Evolutionary conservation across 345 rosid genomes (phyloP).

Genomic region (Balakata baccata): DNA sequence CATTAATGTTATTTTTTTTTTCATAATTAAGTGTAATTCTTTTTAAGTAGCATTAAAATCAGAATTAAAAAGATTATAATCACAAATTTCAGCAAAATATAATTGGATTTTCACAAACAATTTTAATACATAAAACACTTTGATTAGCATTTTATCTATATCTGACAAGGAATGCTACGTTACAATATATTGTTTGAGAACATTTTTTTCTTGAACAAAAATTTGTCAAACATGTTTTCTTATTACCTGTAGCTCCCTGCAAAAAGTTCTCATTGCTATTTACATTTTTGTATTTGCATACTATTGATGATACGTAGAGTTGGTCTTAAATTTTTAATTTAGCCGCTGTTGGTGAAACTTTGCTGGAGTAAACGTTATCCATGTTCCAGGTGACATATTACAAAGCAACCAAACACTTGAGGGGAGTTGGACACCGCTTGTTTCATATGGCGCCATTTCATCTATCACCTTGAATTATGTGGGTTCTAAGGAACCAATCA

Average conservation of each 20-base stretch:
- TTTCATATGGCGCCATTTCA: constrained; percentile 55
- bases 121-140: too few species aligned
- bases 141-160: neutral
- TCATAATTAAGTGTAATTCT: too few species aligned
- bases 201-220: neutral
- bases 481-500: constrained; percentile 54
- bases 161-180: neutral
- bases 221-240: neutral
- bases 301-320: too few species aligned
- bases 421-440: constrained; percentile 38
- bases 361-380: neutral
- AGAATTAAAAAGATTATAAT: too few species aligned
- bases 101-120: too few species aligned
- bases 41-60: too few species aligned
- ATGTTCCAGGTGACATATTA: constrained; percentile 39
- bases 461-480: constrained; percentile 42
- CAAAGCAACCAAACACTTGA: constrained; percentile 32
- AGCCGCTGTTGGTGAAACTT: neutral
- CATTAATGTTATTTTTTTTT: too few species aligned
- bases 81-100: too few species aligned
- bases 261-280: neutral
- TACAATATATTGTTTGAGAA: neutral
- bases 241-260: neutral
- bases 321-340: neutral
- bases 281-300: too few species aligned